Evolutionary conservation across 73 alveolate species (phyloP), one percentile per base, ranked within the genome.

Genomic region (Paramecium octaurelia): DNA sequence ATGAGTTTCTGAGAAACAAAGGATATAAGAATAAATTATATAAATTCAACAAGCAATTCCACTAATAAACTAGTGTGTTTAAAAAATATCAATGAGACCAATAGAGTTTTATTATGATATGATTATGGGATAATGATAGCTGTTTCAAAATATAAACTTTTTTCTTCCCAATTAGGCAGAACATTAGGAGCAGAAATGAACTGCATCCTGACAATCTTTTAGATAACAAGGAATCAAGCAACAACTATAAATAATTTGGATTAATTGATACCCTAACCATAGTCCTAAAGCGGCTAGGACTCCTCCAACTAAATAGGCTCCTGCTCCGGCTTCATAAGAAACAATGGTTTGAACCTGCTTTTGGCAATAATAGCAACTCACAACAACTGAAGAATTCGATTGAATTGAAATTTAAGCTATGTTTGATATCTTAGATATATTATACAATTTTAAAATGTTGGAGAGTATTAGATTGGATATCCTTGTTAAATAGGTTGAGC

Each of bases 181-280:
- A 54, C 94, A 89, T 70, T 59, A 20, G 8, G 92, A 18, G 60
- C 94, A 89, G 27, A 89, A 89, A 35, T 89, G 94, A 27, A 89
- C 85, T 35, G 94, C 27, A 71, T 89, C 94, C 21, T 89, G 43
- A 43, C 94, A 89, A 38, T 89, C 94, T 9, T 89, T 73, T 3
- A 89, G n/a, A 60, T 70, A 59, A 38, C 94, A 89, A 4, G 94
- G 94, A 43, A 89, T 89, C 29, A 89, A 89, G 59, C 94, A 89
- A 44, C 94, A 89, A 14, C 91, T 80, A 43, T 20, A 80, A 8
- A 44, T n/a, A 80, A 40, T 44, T 80, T 38, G 7, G 24, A 20
- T 31, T 38, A 23, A 20, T 40, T 12, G 10, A 20, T 80, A 80
- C 91, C 94, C 94, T 11, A 89, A 70, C 94, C 94, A 89, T 27